A percentile compares a stretch with the other conserved stretches of the same genome.
These are phyloP conservation scores for Cyphellophora attinorum DNA, from an alignment of 2,329 filamentous ascomycete species.

Conservation along the genomic window DNA sequence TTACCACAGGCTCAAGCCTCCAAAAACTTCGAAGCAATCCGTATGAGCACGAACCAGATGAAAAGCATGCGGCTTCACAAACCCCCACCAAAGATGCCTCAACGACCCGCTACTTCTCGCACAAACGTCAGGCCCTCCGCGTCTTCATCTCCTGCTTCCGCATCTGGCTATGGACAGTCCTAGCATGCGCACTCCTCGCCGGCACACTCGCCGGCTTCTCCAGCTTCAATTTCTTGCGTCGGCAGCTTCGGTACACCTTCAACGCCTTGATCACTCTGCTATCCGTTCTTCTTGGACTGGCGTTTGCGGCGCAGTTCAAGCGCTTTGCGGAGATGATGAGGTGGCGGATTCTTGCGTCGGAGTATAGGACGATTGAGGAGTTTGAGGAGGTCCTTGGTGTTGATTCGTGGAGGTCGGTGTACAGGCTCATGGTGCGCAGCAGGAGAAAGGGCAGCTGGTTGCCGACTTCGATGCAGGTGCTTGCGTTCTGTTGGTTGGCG, in stretches of 20 bases:
- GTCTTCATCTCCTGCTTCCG: slow-evolving; percentile 10
- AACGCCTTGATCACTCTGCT: slow-evolving; percentile 12
- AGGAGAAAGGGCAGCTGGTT: too few species aligned
- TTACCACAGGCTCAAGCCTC: too few species aligned
- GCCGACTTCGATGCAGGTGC: slow-evolving; percentile 10
- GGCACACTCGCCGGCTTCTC: slow-evolving; percentile 9
- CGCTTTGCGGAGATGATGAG: slow-evolving; percentile 13
- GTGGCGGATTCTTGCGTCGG: slow-evolving; percentile 11
- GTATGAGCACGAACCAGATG: too few species aligned
- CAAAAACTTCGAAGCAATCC: too few species aligned
- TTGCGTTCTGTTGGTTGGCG: slow-evolving; percentile 8
- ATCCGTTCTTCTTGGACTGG: slow-evolving; percentile 10
- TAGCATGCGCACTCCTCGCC: slow-evolving; percentile 9
- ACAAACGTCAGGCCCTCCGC: slow-evolving; percentile 7
- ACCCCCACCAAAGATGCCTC: too few species aligned
- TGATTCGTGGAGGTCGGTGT: slow-evolving; percentile 8
- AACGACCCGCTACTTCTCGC: slow-evolving; percentile 12
- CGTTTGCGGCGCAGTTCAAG: slow-evolving; percentile 11
- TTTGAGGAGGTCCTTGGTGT: slow-evolving; percentile 13
- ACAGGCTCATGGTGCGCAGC: slow-evolving; percentile 11
- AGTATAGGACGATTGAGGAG: slow-evolving; percentile 8
- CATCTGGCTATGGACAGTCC: slow-evolving; percentile 10
- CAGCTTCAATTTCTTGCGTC: slow-evolving; percentile 1
- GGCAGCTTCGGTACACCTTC: too few species aligned
- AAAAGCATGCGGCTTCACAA: too few species aligned